Percentiles rank a stretch among this genome's conserved stretches.
Evolutionary conservation across 208 protist species (phyloP).

Genomic region (Novymonas esmeraldas): DNA sequence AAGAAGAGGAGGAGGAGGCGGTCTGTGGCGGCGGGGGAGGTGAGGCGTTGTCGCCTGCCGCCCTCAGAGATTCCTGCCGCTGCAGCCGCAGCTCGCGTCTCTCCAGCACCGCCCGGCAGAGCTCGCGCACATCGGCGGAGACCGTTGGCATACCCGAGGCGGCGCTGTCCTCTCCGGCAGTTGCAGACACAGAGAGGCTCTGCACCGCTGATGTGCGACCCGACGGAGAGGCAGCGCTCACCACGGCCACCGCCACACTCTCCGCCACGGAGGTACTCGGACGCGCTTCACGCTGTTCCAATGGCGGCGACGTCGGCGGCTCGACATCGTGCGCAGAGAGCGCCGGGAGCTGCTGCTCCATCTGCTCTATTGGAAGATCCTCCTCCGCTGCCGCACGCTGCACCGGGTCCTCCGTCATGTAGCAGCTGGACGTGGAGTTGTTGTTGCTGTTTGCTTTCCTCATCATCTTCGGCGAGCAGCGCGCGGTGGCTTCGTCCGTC

Average conservation of each 20-base stretch:
- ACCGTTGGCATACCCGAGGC: background rate
- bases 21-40: background rate
- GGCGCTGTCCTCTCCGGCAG: background rate
- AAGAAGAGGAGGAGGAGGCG: too few species aligned
- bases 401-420: constrained; percentile 2
- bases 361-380: constrained; percentile 4
- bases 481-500: background rate
- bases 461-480: background rate
- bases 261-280: too few species aligned
- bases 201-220: too few species aligned
- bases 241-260: too few species aligned
- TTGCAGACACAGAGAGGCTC: background rate
- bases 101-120: constrained; percentile 12
- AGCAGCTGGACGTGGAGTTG: background rate
- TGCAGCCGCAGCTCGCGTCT: constrained; percentile 15
- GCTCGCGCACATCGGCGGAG: constrained; percentile 1
- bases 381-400: background rate
- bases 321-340: background rate
- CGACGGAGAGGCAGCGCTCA: too few species aligned
- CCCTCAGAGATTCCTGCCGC: background rate
- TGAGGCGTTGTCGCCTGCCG: background rate
- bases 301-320: background rate
- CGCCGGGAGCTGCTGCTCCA: background rate
- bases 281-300: too few species aligned
- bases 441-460: too few species aligned